phyloP scores from a whole-genome alignment of 306 rosid genomes.

The Macrotyloma uniflorum region DNA sequence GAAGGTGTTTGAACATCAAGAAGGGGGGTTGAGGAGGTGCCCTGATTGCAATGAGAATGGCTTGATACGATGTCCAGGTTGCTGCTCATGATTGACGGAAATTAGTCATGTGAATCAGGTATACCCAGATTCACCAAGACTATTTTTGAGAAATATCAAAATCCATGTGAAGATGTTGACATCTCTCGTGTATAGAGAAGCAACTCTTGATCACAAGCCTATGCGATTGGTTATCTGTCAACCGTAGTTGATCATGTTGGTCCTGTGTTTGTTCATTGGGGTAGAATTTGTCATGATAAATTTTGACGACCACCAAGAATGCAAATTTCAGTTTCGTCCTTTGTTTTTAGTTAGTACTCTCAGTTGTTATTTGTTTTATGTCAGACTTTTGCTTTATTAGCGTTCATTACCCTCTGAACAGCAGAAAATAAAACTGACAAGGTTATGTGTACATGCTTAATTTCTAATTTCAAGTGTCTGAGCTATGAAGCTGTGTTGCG shows the following conservation, averaged over 20 bases:
- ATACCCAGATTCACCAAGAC: neutral
- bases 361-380: constrained; percentile 19
- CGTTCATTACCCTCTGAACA: constrained; percentile 42
- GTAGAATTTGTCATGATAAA: constrained; percentile 34
- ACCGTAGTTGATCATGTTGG: neutral
- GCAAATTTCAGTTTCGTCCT: constrained; percentile 34
- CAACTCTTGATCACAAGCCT: neutral
- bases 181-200: neutral
- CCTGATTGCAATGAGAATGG: constrained; percentile 82
- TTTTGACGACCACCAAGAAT: constrained; percentile 31
- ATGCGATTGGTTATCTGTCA: neutral
- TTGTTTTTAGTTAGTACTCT: constrained; percentile 32
- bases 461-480: constrained; percentile 32
- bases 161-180: neutral
- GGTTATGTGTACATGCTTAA: constrained; percentile 21
- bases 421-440: constrained; percentile 37
- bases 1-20: constrained; percentile 65
- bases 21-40: constrained; percentile 65
- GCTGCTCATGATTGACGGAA: constrained; percentile 52
- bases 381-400: constrained; percentile 13
- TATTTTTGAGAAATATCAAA: neutral
- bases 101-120: neutral
- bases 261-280: neutral
- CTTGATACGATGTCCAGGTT: constrained; percentile 70
- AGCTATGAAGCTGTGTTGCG: neutral